phyloP scores from a whole-genome alignment of 306 rosid species.

The Prunus davidiana region DNA sequence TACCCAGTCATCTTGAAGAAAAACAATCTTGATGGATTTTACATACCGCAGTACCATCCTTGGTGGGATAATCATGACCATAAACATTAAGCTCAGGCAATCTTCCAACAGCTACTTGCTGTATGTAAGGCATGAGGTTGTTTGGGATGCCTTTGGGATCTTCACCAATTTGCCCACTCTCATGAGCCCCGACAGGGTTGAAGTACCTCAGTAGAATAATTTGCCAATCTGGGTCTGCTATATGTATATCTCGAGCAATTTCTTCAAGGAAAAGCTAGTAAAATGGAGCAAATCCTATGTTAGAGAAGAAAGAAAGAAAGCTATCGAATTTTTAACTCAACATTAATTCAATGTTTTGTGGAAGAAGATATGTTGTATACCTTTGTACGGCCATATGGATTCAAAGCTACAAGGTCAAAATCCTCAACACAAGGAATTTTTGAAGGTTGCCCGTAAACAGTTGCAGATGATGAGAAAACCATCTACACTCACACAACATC shows the following conservation, averaged over 20 bases:
- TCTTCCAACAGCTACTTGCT: conserved; percentile 95
- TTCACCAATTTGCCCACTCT: conserved; percentile 92
- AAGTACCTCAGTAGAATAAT: conserved; percentile 82
- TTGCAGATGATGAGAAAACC: conserved; percentile 95
- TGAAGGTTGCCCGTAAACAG: conserved; percentile 92
- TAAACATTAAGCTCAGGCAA: conserved; percentile 80
- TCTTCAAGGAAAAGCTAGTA: conserved; percentile 82
- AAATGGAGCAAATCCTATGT: neutral
- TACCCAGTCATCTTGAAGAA: neutral
- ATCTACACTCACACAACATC: conserved; percentile 39
- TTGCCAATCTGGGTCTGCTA: conserved; percentile 83
- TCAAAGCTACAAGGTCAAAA: conserved; percentile 61
- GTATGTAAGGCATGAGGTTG: conserved; percentile 93
- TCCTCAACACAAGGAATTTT: conserved; percentile 84
- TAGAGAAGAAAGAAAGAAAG: conserved; percentile 18
- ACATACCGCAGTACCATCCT: conserved; percentile 88
- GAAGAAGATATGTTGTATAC: conserved; percentile 30
- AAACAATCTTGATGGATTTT: neutral
- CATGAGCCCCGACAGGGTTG: conserved; percentile 97
- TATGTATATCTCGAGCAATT: conserved; percentile 77
- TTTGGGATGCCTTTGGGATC: conserved; percentile 95
- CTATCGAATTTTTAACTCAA: neutral
- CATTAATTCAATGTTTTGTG: neutral
- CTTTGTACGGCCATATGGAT: conserved; percentile 95
- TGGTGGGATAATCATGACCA: conserved; percentile 84